Conservation (phyloP, 129 eudicot species). For the Lonicera japonica region DNA sequence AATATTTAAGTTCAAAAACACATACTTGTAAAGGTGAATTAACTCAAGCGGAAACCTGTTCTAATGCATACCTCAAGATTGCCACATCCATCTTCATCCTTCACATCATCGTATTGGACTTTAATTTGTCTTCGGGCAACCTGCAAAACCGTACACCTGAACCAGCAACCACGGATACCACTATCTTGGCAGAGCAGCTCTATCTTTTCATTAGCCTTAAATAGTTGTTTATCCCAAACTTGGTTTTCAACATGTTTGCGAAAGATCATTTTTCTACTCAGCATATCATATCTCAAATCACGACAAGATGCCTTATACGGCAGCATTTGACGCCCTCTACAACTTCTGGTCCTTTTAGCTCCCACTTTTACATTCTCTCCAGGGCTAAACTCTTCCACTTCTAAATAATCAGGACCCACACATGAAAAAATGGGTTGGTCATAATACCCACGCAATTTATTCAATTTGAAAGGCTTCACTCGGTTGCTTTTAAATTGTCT, state of each 20-base stretch:
- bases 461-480: conserved; percentile 72
- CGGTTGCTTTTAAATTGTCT: conserved; percentile 75
- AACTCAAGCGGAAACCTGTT: too few species aligned
- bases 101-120: conserved; percentile 66
- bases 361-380: conserved; percentile 54
- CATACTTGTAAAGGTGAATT: too few species aligned
- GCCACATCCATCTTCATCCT: conserved; percentile 72
- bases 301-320: conserved; percentile 28
- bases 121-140: conserved; percentile 52
- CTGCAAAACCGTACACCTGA: conserved; percentile 71
- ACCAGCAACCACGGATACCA: conserved; percentile 98
- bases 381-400: conserved; percentile 43
- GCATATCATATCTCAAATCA: conserved; percentile 31
- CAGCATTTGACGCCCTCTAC: conserved; percentile 35
- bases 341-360: conserved; percentile 63
- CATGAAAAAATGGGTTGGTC: conserved; percentile 78
- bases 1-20: background rate
- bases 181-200: conserved; percentile 89
- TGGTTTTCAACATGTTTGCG: conserved; percentile 36
- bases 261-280: conserved; percentile 28
- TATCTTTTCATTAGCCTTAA: conserved; percentile 55
- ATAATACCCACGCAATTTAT: conserved; percentile 81
- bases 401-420: conserved; percentile 48
- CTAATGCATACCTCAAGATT: conserved; percentile 68
- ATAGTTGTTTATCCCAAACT: conserved; percentile 14